Conservation (phyloP, 306 rosid species). For the Sechiopsis laciniata region DNA sequence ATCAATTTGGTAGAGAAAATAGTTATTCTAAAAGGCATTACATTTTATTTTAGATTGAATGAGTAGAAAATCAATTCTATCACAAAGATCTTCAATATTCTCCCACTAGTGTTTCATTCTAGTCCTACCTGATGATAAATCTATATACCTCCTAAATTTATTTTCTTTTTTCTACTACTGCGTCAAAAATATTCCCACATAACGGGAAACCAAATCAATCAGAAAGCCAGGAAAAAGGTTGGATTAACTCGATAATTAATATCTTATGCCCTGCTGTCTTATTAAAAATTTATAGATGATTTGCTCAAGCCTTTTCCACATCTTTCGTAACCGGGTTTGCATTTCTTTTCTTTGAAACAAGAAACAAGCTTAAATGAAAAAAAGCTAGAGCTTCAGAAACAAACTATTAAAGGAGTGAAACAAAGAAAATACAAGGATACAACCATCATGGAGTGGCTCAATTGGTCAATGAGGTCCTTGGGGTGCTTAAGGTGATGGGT, state of each 20-base stretch:
- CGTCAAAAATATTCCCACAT: not conserved
- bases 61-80: not conserved
- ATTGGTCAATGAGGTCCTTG: too few relatives aligned
- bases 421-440: too few relatives aligned
- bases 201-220: not conserved
- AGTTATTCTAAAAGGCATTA: not conserved
- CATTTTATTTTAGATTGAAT: not conserved
- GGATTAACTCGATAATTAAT: not conserved
- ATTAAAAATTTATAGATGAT: not conserved
- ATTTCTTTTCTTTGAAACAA: too few relatives aligned
- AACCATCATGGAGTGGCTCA: too few relatives aligned
- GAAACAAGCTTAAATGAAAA: too few relatives aligned
- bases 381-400: too few relatives aligned
- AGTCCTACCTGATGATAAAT: not conserved
- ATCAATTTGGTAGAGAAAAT: not conserved
- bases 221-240: not conserved
- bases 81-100: constrained; percentile 1
- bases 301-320: not conserved
- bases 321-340: not conserved
- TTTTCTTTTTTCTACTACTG: not conserved
- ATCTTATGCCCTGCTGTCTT: not conserved
- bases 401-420: too few relatives aligned
- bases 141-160: not conserved
- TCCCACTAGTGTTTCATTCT: not conserved
- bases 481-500: too few relatives aligned